Evolutionary conservation across 345 rosid species (phyloP).

Genomic region (Pistacia integerrima): DNA sequence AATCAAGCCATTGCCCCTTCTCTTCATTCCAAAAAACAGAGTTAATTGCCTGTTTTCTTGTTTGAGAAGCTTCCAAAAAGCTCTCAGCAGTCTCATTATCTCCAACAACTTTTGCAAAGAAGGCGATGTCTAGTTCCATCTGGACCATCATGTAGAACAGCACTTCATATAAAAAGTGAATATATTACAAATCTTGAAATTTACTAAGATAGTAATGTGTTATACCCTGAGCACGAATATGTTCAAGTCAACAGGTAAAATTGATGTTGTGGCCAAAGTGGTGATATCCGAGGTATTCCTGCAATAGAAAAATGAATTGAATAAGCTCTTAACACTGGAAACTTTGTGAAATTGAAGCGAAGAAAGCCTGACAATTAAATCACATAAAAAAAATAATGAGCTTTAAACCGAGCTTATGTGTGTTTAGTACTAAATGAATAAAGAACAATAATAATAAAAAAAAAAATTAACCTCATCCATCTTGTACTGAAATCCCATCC

Average conservation of each 20-base stretch:
- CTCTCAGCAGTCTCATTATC: conserved; percentile 39
- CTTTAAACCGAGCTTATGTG: neutral
- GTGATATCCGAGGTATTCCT: conserved; percentile 67
- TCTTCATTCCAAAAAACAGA: conserved; percentile 73
- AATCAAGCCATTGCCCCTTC: conserved; percentile 91
- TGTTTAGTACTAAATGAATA: neutral
- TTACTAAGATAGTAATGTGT: conserved; percentile 1
- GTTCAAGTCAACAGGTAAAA: conserved; percentile 88
- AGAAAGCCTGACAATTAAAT: neutral
- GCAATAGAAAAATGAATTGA: conserved; percentile 18
- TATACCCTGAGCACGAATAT: conserved; percentile 67
- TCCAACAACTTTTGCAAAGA: conserved; percentile 59
- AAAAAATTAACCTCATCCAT: conserved; percentile 79
- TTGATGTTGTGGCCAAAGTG: conserved; percentile 66
- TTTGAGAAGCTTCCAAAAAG: conserved; percentile 57
- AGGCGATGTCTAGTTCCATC: conserved; percentile 92
- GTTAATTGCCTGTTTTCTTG: conserved; percentile 57
- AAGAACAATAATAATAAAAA: neutral
- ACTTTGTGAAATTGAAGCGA: neutral
- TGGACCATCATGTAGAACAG: conserved; percentile 27
- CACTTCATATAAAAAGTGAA: conserved; percentile 8
- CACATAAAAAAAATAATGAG: neutral
- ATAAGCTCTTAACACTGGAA: no score
- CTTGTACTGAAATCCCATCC: conserved; percentile 93
- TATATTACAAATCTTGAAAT: neutral